A percentile compares a stretch with the other conserved stretches of the same genome.
These are phyloP conservation scores for Manihot esculenta DNA, from an alignment of 441 rosid species.

Conservation along the genomic window DNA sequence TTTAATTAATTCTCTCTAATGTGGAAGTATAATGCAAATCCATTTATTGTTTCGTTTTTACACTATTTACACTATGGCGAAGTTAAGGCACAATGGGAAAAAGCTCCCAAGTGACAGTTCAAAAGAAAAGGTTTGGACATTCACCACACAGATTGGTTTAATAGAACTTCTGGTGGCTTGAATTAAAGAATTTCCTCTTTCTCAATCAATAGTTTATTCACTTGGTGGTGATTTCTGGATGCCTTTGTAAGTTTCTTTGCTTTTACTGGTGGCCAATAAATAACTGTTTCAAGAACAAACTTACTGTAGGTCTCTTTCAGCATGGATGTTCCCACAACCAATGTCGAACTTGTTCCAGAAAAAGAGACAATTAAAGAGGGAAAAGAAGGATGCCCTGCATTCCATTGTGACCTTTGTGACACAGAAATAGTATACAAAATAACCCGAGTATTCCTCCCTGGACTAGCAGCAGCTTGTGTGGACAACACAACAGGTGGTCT, in stretches of 20 bases:
- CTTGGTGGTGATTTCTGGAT: neutral
- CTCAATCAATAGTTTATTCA: neutral
- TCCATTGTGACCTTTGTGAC: slow-evolving; percentile 68
- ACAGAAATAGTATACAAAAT: slow-evolving; percentile 61
- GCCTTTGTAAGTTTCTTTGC: neutral
- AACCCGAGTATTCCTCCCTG: slow-evolving; percentile 65
- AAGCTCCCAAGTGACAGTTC: neutral
- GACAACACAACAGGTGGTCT: slow-evolving; percentile 83
- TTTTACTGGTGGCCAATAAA: neutral
- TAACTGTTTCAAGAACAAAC: neutral
- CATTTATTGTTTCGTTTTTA: neutral
- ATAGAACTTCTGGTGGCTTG: neutral
- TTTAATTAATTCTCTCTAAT: neutral
- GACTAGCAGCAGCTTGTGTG: slow-evolving; percentile 78
- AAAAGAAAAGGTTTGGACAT: neutral
- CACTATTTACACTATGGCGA: neutral
- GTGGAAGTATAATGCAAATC: neutral
- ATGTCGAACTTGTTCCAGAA: slow-evolving; percentile 46
- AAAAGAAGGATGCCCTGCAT: slow-evolving; percentile 50
- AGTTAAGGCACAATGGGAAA: neutral
- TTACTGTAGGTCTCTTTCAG: slow-evolving; percentile 9
- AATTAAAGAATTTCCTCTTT: neutral
- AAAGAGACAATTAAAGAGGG: slow-evolving; percentile 60
- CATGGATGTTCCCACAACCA: slow-evolving; percentile 51
- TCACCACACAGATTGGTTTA: neutral